These are phyloP conservation scores for Phylloporus arenicola DNA, from an alignment of 768 basidiomycete species.

Conservation along the genomic window DNA sequence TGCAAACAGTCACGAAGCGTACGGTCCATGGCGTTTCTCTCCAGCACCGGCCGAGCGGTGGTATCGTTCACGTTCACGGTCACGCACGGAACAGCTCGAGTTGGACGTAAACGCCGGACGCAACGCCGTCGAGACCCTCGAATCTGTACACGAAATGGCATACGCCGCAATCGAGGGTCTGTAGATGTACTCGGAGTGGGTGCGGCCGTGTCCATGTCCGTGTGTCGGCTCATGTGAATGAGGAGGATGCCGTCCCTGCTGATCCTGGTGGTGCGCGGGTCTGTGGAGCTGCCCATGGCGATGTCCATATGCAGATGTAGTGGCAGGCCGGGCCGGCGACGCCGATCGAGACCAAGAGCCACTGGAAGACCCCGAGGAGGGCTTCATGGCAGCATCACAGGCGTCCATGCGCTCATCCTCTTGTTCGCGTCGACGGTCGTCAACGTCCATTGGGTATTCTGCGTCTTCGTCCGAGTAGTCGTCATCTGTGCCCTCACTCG, in stretches of 20 bases:
- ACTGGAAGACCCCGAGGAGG: constrained; percentile 7
- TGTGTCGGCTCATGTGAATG: background rate
- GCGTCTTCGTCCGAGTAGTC: constrained; percentile 25
- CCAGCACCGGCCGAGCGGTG: constrained; percentile 8
- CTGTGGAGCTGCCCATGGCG: constrained; percentile 9
- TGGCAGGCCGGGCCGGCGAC: constrained; percentile 18
- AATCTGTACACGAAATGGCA: constrained; percentile 30
- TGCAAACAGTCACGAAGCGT: background rate
- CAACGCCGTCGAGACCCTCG: constrained; percentile 31
- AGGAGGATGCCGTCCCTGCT: constrained; percentile 11
- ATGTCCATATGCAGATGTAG: background rate
- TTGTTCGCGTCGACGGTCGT: background rate
- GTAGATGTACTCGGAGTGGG: constrained; percentile 21
- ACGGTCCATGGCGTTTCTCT: constrained; percentile 13
- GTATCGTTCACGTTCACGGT: constrained; percentile 16
- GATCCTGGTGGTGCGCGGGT: constrained; percentile 13
- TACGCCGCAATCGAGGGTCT: constrained; percentile 29
- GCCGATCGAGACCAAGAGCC: constrained; percentile 27
- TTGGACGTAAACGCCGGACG: constrained; percentile 30
- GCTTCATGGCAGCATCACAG: background rate
- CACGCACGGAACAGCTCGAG: constrained; percentile 13
- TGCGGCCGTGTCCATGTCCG: background rate
- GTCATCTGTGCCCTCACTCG: constrained; percentile 15
- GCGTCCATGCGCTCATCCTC: background rate
- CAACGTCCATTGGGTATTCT: constrained; percentile 19